phyloP scores from a whole-genome alignment of 2,329 filamentous ascomycete species.

The Ophiostoma himal-ulmi region DNA sequence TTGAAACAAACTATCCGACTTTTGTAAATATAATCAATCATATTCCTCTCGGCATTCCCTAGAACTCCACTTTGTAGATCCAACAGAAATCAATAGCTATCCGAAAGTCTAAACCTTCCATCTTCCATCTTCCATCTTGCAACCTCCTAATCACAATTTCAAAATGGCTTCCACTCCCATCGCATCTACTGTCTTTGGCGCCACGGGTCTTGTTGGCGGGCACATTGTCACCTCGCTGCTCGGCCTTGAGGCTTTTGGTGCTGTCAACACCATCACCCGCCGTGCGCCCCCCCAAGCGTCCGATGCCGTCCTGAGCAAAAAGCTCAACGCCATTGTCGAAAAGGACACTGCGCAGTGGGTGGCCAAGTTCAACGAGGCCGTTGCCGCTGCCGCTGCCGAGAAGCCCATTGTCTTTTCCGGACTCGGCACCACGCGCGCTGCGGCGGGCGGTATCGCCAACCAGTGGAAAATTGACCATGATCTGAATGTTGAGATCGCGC shows the following conservation, averaged over 20 bases:
- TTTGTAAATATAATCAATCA: not conserved
- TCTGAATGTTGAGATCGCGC: slow-evolving; percentile 72
- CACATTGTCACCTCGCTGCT: slow-evolving; percentile 67
- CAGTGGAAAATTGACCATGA: slow-evolving; percentile 88
- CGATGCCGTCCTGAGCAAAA: slow-evolving; percentile 52
- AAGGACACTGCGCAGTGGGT: slow-evolving; percentile 66
- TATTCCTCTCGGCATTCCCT: not conserved
- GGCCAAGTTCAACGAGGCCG: slow-evolving; percentile 48
- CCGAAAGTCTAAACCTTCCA: not conserved
- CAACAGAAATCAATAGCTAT: not conserved
- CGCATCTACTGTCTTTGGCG: slow-evolving; percentile 49
- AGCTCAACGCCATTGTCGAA: slow-evolving; percentile 61
- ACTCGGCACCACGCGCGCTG: slow-evolving; percentile 71
- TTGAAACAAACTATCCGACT: not conserved
- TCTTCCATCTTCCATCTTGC: not conserved
- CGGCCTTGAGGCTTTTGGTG: slow-evolving; percentile 44
- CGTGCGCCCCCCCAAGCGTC: slow-evolving; percentile 52
- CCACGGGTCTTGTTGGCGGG: slow-evolving; percentile 64
- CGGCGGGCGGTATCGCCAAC: slow-evolving; percentile 67
- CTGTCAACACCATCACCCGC: slow-evolving; percentile 60
- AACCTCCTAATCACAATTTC: not conserved
- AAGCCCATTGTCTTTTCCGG: slow-evolving; percentile 67
- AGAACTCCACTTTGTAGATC: not conserved
- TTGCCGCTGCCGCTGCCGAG: slow-evolving; percentile 45
- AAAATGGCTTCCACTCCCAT: slow-evolving; percentile 20